These are phyloP conservation scores for Prunus yedoensis DNA, from an alignment of 331 rosid genomes.

Conservation along the genomic window DNA sequence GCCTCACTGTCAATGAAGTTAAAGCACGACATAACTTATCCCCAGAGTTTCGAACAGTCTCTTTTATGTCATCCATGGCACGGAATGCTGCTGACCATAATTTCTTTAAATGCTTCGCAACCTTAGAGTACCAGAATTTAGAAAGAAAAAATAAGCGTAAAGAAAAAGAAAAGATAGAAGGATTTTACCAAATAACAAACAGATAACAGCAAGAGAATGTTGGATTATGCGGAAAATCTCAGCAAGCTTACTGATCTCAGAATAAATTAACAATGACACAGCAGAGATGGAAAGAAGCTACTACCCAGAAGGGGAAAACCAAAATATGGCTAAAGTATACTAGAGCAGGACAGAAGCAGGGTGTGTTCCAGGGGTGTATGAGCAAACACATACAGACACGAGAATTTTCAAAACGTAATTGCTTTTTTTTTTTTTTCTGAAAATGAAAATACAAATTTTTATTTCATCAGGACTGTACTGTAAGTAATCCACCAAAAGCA, in stretches of 20 bases:
- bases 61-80: conserved; percentile 95
- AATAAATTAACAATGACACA: background rate
- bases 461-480: too few relatives aligned
- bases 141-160: background rate
- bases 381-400: background rate
- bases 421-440: background rate
- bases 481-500: too few relatives aligned
- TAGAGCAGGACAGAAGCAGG: background rate
- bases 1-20: conserved; percentile 76
- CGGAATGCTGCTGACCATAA: conserved; percentile 90
- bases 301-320: background rate
- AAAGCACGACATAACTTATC: conserved; percentile 77
- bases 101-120: conserved; percentile 68
- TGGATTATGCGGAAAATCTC: background rate
- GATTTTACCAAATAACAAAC: background rate
- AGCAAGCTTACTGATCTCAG: background rate
- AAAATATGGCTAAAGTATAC: background rate
- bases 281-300: background rate
- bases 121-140: conserved; percentile 37
- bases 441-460: too few relatives aligned
- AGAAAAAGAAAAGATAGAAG: conserved; percentile 1
- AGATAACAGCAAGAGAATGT: background rate
- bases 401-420: background rate
- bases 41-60: conserved; percentile 90
- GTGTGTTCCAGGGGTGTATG: background rate